Conservation (phyloP, 306 rosid species). For the Betula pendula region DNA sequence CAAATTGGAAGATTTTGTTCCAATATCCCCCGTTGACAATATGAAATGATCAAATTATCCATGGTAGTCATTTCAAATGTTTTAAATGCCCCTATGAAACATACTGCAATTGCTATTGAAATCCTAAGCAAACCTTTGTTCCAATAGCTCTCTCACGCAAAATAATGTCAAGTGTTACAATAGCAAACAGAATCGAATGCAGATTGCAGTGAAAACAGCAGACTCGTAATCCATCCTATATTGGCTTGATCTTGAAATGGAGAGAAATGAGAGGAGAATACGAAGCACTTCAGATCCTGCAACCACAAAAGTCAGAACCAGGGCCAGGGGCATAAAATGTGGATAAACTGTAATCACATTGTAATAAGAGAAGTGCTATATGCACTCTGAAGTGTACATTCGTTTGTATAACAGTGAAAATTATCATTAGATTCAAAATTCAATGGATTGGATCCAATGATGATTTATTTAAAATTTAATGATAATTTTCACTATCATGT, state of each 20-base stretch:
- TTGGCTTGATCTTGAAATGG: conserved; percentile 97
- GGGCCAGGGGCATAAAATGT: conserved; percentile 1
- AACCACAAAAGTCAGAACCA: conserved; percentile 29
- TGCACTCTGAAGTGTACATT: too few relatives aligned
- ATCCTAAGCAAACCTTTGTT: background rate
- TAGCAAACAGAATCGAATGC: conserved; percentile 22
- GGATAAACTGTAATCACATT: background rate
- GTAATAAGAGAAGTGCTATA: too few relatives aligned
- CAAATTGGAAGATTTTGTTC: too few relatives aligned
- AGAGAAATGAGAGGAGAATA: conserved; percentile 91
- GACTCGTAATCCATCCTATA: conserved; percentile 38
- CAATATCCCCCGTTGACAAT: too few relatives aligned
- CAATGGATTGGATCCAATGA: too few relatives aligned
- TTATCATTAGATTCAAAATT: too few relatives aligned
- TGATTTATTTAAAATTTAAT: too few relatives aligned
- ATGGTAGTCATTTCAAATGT: too few relatives aligned
- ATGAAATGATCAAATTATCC: too few relatives aligned
- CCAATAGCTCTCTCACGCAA: conserved; percentile 1
- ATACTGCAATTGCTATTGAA: background rate
- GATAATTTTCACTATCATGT: too few relatives aligned
- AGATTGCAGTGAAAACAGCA: conserved; percentile 15
- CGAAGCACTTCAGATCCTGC: conserved; percentile 97
- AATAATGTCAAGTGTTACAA: conserved; percentile 6
- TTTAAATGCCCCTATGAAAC: background rate
- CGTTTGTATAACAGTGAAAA: too few relatives aligned